These are phyloP conservation scores for Haplosporangium sp. DNA, from an alignment of 371 early-diverging fungal genomes.

Conservation along the genomic window DNA sequence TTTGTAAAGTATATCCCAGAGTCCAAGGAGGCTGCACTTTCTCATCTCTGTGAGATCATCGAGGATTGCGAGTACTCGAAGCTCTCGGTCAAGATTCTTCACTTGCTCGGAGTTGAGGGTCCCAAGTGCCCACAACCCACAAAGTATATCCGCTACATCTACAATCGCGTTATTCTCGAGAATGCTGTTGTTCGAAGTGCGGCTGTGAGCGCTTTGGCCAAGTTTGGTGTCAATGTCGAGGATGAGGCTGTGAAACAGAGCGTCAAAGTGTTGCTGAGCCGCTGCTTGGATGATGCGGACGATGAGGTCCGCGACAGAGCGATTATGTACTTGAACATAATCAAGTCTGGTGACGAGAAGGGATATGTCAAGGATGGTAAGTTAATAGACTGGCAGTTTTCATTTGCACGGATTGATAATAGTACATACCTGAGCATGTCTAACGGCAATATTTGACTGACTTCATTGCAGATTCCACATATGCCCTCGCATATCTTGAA, in stretches of 20 bases:
- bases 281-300: slow-evolving; percentile 97
- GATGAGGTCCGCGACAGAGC: slow-evolving; percentile 99
- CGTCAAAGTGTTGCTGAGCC: slow-evolving; percentile 85
- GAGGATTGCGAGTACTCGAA: slow-evolving; percentile 99
- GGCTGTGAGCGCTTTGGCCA: slow-evolving; percentile 94
- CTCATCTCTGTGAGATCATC: slow-evolving; percentile 98
- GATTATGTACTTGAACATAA: slow-evolving; percentile 85
- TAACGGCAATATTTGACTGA: no score
- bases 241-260: slow-evolving; percentile 83
- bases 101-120: slow-evolving; percentile 95
- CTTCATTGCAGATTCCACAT: slow-evolving; percentile 73
- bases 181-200: slow-evolving; percentile 97
- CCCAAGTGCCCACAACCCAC: slow-evolving; percentile 92
- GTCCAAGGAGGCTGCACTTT: slow-evolving; percentile 93
- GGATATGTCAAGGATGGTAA: slow-evolving; percentile 74
- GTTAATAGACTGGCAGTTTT: neutral
- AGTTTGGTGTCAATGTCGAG: slow-evolving; percentile 88
- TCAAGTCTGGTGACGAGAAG: slow-evolving; percentile 70
- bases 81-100: slow-evolving; percentile 94
- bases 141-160: slow-evolving; percentile 97
- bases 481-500: slow-evolving; percentile 89
- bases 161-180: slow-evolving; percentile 98
- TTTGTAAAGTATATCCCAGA: slow-evolving; percentile 93
- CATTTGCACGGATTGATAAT: neutral
- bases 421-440: slow-evolving; percentile 4